These are phyloP conservation scores for Strigomonas oncopelti DNA, from an alignment of 208 protist species.

Conservation along the genomic window DNA sequence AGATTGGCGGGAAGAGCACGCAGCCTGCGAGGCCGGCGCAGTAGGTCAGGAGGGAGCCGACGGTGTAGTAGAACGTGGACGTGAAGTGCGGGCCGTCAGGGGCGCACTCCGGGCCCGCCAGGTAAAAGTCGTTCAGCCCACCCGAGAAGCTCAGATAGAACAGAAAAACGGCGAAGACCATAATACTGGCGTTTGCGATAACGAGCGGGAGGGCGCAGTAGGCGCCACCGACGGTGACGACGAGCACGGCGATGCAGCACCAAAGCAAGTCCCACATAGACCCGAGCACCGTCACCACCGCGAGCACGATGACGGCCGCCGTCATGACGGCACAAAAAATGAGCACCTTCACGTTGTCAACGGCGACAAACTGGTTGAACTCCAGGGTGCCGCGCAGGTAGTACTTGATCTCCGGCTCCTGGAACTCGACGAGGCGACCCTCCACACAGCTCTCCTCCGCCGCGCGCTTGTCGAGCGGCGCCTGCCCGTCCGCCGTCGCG, in stretches of 20 bases:
- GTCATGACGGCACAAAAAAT: conserved; percentile 37
- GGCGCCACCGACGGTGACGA: conserved; percentile 17
- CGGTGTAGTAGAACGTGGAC: conserved; percentile 41
- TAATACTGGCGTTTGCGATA: conserved; percentile 39
- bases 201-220: conserved; percentile 35
- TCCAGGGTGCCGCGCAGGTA: conserved; percentile 32
- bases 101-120: conserved; percentile 21
- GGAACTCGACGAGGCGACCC: not conserved
- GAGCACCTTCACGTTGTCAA: conserved; percentile 25
- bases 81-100: conserved; percentile 38
- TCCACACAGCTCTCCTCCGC: too few relatives aligned
- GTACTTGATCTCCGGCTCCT: conserved; percentile 6
- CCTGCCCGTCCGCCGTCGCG: not conserved
- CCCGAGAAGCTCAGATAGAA: conserved; percentile 44
- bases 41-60: conserved; percentile 22
- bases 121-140: conserved; percentile 40
- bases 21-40: conserved; percentile 19
- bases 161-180: conserved; percentile 28
- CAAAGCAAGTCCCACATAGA: conserved; percentile 21
- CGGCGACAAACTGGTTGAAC: conserved; percentile 34
- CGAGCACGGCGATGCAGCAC: conserved; percentile 10
- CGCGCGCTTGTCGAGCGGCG: too few relatives aligned
- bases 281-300: conserved; percentile 26
- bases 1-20: conserved; percentile 24
- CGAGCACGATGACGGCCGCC: conserved; percentile 20